Evolutionary conservation across 2,329 filamentous ascomycete species (phyloP), one percentile per base, ranked within the genome.

Genomic region (Clathrospora elynae): DNA sequence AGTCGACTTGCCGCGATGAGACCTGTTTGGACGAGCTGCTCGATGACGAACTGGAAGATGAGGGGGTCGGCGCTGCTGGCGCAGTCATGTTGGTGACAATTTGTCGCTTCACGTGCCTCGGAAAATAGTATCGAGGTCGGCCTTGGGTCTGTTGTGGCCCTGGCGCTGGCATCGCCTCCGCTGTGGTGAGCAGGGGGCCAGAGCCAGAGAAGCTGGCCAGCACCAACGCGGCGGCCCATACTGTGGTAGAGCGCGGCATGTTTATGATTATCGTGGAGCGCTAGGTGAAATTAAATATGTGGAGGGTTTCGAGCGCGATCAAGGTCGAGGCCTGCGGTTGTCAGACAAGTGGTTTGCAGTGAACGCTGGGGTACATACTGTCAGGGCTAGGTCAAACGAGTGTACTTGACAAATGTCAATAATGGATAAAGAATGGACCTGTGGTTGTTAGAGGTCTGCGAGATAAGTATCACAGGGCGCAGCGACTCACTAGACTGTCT

Each of bases 341-440:
- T 60, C 35, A 61, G 52, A 46, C 42, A 46, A 35, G 44, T 23
- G n/a, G 14, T 28, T 46, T 39, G 35, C 30, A 35, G 17, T 18
- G 5, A 6, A 34, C 13, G 23, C 8, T n/a, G 24, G 34, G 7
- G 19, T 16, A 59, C 66, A 31, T 58, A 68, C 66, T 65, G 68
- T 74, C 62, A 66, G 64, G 64, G 58, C 49, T 50, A 52, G 50
- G 63, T 58, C 68, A 77, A 78, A 76, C 74, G 75, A 78, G 72
- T 77, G 75, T 73, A 75, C 66, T 75, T 76, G 74, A 76, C 74
- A 62, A 70, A 58, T 52, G 56, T 69, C 67, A 71, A 70, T 59
- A 36, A 37, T 58, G 51, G 39, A 26, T 59, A 70, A 70, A 49
- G 68, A 71, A 57, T 70, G 68, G 61, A 67, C 61, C 64, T 67